Percentiles rank a stretch among this genome's conserved stretches.
Evolutionary conservation across 177 flowering plant species (phyloP).

Genomic region (Telopea speciosissima): DNA sequence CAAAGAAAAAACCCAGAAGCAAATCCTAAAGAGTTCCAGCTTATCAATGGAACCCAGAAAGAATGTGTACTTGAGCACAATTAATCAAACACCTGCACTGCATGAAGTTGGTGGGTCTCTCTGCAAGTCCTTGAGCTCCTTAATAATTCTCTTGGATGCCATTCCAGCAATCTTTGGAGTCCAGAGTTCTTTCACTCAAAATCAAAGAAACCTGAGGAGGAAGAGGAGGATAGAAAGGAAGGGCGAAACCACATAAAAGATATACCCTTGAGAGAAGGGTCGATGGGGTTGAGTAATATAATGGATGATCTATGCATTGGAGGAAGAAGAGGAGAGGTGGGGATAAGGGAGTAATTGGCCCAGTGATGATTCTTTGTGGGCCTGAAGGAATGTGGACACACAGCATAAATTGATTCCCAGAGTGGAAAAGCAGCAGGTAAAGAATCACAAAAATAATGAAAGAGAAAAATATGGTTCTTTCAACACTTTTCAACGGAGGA

Average conservation of each 20-base stretch:
- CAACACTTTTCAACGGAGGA: too few relatives aligned
- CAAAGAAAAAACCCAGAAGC: background rate
- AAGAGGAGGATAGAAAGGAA: background rate
- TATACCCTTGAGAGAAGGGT: background rate
- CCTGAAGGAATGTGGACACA: constrained; percentile 29
- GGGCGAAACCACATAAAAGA: background rate
- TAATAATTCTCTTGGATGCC: constrained; percentile 65
- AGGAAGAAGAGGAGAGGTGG: constrained; percentile 5
- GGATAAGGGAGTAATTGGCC: background rate
- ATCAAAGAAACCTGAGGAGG: background rate
- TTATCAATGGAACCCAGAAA: too few relatives aligned
- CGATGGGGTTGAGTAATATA: constrained; percentile 13
- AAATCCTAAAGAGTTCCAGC: too few relatives aligned
- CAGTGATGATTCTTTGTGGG: constrained; percentile 18
- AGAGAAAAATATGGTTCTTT: background rate
- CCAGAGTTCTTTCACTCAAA: background rate
- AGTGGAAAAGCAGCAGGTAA: constrained; percentile 10
- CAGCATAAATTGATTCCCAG: constrained; percentile 30
- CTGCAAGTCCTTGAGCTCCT: constrained; percentile 71
- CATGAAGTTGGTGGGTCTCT: constrained; percentile 80
- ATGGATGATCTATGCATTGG: constrained; percentile 11
- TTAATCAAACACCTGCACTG: constrained; percentile 63
- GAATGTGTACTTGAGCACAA: too few relatives aligned
- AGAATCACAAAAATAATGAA: constrained; percentile 8
- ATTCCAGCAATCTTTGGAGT: constrained; percentile 16